Percentiles rank a stretch among this genome's conserved stretches.
These are phyloP conservation scores for Fusarium albidum DNA, from an alignment of 2,329 filamentous ascomycete species.

Conservation along the genomic window DNA sequence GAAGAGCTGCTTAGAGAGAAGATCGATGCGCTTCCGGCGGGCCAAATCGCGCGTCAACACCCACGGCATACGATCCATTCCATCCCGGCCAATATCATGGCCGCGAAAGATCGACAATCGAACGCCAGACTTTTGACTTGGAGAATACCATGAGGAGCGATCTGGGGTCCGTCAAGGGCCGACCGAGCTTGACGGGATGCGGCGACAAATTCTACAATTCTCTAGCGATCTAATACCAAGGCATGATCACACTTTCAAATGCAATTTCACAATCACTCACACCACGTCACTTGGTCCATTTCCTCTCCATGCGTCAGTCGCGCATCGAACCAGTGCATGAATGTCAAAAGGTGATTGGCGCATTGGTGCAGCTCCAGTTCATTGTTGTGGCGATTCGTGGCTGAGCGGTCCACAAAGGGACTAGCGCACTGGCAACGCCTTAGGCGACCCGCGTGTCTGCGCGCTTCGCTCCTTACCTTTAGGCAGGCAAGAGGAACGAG, in stretches of 20 bases:
- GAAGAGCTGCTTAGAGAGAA: constrained; percentile 1
- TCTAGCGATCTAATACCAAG: neutral
- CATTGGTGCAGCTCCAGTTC: constrained; percentile 4
- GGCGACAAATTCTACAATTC: neutral
- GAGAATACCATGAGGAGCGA: neutral
- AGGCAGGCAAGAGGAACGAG: constrained; percentile 29
- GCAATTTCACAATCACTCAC: neutral
- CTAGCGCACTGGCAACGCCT: constrained; percentile 28
- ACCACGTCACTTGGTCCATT: neutral
- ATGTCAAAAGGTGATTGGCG: constrained; percentile 24
- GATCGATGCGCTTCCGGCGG: constrained; percentile 3
- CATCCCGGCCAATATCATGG: neutral
- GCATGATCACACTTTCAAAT: neutral
- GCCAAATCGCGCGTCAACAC: constrained; percentile 6
- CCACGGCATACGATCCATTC: neutral
- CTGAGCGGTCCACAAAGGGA: constrained; percentile 14
- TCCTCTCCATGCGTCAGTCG: neutral
- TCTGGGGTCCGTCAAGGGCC: no score
- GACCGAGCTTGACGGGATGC: neutral
- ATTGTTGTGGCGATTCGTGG: constrained; percentile 32
- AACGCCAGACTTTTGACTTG: neutral
- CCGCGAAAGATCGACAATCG: neutral
- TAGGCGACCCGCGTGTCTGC: constrained; percentile 15
- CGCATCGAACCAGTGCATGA: constrained; percentile 7
- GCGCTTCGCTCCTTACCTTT: constrained; percentile 27